These are phyloP conservation scores for Linnemannia schmuckeri DNA, from an alignment of 192 early-diverging fungal species.

Conservation along the genomic window DNA sequence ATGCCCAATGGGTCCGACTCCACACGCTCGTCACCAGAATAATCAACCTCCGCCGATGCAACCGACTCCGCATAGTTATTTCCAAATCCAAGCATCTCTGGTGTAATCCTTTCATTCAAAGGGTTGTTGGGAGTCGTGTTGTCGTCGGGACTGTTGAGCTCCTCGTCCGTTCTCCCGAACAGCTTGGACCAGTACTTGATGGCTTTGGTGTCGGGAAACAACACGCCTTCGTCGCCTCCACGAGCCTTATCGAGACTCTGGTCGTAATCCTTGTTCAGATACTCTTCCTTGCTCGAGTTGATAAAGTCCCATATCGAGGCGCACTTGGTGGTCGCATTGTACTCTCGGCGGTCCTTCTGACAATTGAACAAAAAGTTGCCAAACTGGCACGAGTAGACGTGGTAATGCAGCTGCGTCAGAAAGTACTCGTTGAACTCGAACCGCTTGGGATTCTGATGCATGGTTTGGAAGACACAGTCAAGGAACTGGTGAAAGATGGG, in stretches of 20 bases:
- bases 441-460: conserved; percentile 86
- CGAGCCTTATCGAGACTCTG: conserved; percentile 58
- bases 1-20: conserved; percentile 30
- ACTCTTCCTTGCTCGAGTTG: conserved; percentile 65
- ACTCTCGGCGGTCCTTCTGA: conserved; percentile 77
- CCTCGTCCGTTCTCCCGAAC: conserved; percentile 72
- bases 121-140: neutral
- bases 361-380: conserved; percentile 95
- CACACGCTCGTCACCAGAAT: neutral
- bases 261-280: conserved; percentile 72
- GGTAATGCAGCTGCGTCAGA: conserved; percentile 85
- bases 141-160: conserved; percentile 58
- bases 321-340: conserved; percentile 61
- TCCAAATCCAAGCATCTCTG: conserved; percentile 33
- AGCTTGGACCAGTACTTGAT: conserved; percentile 82
- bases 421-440: conserved; percentile 95
- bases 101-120: conserved; percentile 36
- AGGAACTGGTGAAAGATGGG: conserved; percentile 98
- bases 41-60: neutral
- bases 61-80: conserved; percentile 27
- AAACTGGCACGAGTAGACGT: conserved; percentile 92
- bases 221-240: conserved; percentile 67
- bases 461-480: conserved; percentile 96
- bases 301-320: conserved; percentile 89
- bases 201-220: conserved; percentile 74